phyloP scores from a whole-genome alignment of 192 early-diverging fungal species.

The Umbelopsis sp. region DNA sequence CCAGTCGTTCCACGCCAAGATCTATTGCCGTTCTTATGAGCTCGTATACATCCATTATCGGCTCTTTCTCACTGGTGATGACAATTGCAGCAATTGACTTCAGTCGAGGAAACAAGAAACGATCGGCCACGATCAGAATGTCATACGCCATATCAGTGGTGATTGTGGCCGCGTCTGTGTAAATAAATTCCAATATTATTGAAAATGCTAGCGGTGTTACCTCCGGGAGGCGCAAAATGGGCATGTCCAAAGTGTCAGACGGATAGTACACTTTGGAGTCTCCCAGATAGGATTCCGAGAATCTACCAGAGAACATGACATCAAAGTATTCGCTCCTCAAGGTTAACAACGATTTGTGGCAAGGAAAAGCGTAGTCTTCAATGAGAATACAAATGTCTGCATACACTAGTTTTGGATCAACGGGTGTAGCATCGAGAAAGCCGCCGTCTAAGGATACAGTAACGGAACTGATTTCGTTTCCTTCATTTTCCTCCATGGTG shows the following conservation, averaged over 20 bases:
- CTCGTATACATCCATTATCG: constrained; percentile 32
- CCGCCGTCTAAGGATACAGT: constrained; percentile 9
- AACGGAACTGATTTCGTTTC: not conserved
- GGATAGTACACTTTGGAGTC: constrained; percentile 17
- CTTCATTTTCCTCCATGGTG: not conserved
- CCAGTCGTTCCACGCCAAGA: constrained; percentile 49
- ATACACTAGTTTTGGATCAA: not conserved
- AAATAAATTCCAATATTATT: constrained; percentile 50
- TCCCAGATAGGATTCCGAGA: constrained; percentile 33
- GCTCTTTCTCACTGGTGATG: constrained; percentile 31
- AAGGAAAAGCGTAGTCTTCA: constrained; percentile 37
- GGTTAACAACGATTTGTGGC: constrained; percentile 46
- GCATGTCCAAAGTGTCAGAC: not conserved
- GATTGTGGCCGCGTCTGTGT: constrained; percentile 45
- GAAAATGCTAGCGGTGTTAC: constrained; percentile 26
- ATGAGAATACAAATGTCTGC: constrained; percentile 47
- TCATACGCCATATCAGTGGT: constrained; percentile 37
- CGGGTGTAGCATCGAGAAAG: not conserved
- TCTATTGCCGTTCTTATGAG: constrained; percentile 42
- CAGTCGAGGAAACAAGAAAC: constrained; percentile 50
- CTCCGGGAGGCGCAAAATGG: constrained; percentile 20
- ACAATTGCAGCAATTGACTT: constrained; percentile 46
- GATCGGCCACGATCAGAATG: constrained; percentile 47
- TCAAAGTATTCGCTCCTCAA: constrained; percentile 50
- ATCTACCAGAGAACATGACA: constrained; percentile 42